Evolutionary conservation across 345 rosid genomes (phyloP).

Genomic region (Pistacia atlantica): DNA sequence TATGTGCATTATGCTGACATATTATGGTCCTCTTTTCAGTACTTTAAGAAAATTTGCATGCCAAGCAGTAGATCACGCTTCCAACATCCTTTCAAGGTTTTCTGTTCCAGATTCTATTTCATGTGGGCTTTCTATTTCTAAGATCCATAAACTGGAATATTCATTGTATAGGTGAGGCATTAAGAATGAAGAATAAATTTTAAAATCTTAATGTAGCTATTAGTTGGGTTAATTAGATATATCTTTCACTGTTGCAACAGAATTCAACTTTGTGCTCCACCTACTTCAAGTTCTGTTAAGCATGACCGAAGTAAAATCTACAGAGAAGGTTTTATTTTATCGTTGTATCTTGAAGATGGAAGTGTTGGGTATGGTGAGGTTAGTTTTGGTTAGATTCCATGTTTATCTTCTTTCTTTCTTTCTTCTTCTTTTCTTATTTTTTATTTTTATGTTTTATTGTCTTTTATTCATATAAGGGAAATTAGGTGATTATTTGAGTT

Average conservation of each 20-base stretch:
- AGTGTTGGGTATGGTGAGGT: conserved; percentile 90
- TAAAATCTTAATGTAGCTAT: not conserved
- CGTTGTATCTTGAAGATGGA: conserved; percentile 84
- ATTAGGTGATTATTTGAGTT: not conserved
- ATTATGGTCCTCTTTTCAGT: conserved; percentile 43
- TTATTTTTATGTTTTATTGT: not conserved
- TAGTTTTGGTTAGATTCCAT: conserved; percentile 23
- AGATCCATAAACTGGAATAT: conserved; percentile 58
- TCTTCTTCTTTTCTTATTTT: not conserved
- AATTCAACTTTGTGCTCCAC: conserved; percentile 67
- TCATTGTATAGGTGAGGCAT: conserved; percentile 67
- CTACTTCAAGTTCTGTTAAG: conserved; percentile 50
- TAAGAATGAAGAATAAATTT: not conserved
- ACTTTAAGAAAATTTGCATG: conserved; percentile 56
- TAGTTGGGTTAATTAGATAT: conserved; percentile 4
- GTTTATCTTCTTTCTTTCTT: not conserved
- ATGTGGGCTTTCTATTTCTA: conserved; percentile 33
- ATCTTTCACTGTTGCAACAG: conserved; percentile 41
- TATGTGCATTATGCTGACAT: conserved; percentile 36
- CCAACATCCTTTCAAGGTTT: conserved; percentile 44
- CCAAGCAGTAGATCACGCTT: conserved; percentile 61
- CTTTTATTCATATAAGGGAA: not conserved
- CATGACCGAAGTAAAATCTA: conserved; percentile 39
- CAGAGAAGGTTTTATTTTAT: conserved; percentile 80
- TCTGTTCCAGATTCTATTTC: conserved; percentile 36